Percentiles rank a stretch among this genome's conserved stretches.
Conservation (phyloP, 2,329 filamentous ascomycete genomes). For the Chrysoporthe deuterocubensis region DNA sequence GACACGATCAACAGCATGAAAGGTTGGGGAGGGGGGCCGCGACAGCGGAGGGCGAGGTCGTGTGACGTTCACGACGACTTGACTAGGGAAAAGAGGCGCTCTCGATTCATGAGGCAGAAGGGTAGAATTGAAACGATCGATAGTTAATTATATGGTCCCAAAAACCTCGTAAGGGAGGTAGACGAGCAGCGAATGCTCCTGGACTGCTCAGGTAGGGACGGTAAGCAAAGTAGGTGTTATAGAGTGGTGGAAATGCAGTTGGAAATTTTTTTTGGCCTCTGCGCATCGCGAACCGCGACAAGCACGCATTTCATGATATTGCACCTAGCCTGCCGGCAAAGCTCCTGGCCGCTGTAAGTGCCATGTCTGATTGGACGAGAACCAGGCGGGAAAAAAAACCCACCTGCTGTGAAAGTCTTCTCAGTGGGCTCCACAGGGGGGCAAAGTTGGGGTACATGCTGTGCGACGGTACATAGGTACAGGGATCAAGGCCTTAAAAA, state of each 20-base stretch:
- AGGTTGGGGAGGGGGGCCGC: slow-evolving; percentile 24
- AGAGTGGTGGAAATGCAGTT: background rate
- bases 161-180: too few relatives aligned
- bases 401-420: background rate
- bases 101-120: slow-evolving; percentile 20
- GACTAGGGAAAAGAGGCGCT: slow-evolving; percentile 5
- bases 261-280: background rate
- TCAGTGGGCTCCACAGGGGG: background rate
- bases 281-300: background rate
- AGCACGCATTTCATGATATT: background rate
- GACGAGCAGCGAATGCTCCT: background rate
- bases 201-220: background rate
- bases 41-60: slow-evolving; percentile 1
- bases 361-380: slow-evolving; percentile 6
- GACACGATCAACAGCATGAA: slow-evolving; percentile 26
- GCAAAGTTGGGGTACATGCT: background rate
- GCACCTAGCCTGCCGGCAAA: slow-evolving; percentile 1
- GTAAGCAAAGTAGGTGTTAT: background rate
- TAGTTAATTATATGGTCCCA: background rate
- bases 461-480: background rate
- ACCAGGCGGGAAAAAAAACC: background rate
- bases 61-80: slow-evolving; percentile 20
- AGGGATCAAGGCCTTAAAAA: background rate
- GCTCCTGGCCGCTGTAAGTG: background rate
- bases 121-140: background rate